Evolutionary conservation across 2,329 filamentous ascomycete genomes (phyloP).

Genomic region (Byssothecium circinans): DNA sequence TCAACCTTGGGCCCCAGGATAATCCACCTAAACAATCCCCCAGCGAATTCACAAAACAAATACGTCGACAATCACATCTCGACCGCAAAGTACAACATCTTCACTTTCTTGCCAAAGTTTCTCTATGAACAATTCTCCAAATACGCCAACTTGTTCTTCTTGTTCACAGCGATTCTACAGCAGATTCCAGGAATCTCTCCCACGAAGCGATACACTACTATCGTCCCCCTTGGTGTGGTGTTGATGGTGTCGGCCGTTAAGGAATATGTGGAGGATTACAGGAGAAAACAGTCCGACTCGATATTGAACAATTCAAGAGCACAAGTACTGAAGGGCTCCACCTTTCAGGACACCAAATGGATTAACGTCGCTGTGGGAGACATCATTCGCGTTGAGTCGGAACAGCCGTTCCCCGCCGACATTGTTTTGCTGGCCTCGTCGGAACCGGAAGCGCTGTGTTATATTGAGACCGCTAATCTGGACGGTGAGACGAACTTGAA

Average conservation of each 20-base stretch:
- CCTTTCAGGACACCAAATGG: constrained; percentile 88
- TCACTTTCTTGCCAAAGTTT: constrained; percentile 95
- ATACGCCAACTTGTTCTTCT: constrained; percentile 98
- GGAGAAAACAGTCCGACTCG: constrained; percentile 83
- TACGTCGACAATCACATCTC: constrained; percentile 97
- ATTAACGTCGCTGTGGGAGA: constrained; percentile 91
- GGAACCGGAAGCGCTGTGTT: constrained; percentile 95
- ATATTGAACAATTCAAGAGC: constrained; percentile 86
- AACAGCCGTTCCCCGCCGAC: constrained; percentile 93
- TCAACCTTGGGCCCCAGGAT: constrained; percentile 88
- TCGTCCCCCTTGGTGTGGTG: constrained; percentile 88
- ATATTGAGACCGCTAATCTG: constrained; percentile 97
- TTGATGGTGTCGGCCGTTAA: constrained; percentile 93
- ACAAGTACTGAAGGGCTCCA: constrained; percentile 77
- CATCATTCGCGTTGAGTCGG: constrained; percentile 88
- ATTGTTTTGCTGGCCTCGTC: constrained; percentile 90
- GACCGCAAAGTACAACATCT: constrained; percentile 93
- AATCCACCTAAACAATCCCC: constrained; percentile 94
- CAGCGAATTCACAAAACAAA: constrained; percentile 84
- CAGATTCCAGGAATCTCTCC: constrained; percentile 95
- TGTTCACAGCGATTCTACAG: constrained; percentile 92
- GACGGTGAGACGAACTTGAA: constrained; percentile 98
- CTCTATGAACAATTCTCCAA: constrained; percentile 98
- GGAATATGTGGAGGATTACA: constrained; percentile 90
- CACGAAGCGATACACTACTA: constrained; percentile 94